A percentile compares a stretch with the other conserved stretches of the same genome.
These are phyloP conservation scores for Vicia sativa DNA, from an alignment of 306 rosid genomes.

Conservation along the genomic window DNA sequence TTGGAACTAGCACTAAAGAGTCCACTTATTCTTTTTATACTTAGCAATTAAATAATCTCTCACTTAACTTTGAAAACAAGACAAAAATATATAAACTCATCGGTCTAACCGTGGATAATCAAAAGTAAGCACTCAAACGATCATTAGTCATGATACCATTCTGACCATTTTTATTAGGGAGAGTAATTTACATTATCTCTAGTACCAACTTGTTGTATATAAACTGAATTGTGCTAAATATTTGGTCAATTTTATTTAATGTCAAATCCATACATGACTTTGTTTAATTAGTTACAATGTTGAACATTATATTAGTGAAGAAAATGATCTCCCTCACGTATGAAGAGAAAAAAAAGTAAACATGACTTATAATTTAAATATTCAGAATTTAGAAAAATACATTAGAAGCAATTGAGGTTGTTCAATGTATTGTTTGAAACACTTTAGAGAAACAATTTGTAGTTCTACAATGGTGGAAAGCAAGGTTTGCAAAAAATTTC, in stretches of 20 bases:
- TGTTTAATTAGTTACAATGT: neutral
- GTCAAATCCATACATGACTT: slow-evolving; percentile 35
- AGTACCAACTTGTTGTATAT: slow-evolving; percentile 38
- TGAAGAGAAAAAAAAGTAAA: too few species aligned
- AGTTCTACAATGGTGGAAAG: too few species aligned
- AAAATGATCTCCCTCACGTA: too few species aligned
- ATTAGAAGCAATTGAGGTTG: too few species aligned
- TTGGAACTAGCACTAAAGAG: slow-evolving; percentile 35
- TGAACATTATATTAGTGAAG: too few species aligned
- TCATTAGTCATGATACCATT: slow-evolving; percentile 42
- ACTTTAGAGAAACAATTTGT: too few species aligned
- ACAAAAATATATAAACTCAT: slow-evolving; percentile 33
- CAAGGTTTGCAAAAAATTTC: too few species aligned
- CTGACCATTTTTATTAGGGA: slow-evolving; percentile 29
- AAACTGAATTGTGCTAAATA: slow-evolving; percentile 29
- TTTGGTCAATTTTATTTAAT: slow-evolving; percentile 24
- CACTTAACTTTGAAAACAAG: slow-evolving; percentile 5
- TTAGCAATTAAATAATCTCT: slow-evolving; percentile 34
- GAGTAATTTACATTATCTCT: slow-evolving; percentile 45
- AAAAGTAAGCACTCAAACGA: slow-evolving; percentile 47
- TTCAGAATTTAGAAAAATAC: too few species aligned
- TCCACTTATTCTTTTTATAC: slow-evolving; percentile 24
- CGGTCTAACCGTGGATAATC: slow-evolving; percentile 29
- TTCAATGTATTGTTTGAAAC: too few species aligned
- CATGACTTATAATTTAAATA: too few species aligned